Evolutionary conservation across 805 yeast genomes (phyloP), one percentile per base, ranked within the genome.

Genomic region (Sungouiozyma ichnusensis): DNA sequence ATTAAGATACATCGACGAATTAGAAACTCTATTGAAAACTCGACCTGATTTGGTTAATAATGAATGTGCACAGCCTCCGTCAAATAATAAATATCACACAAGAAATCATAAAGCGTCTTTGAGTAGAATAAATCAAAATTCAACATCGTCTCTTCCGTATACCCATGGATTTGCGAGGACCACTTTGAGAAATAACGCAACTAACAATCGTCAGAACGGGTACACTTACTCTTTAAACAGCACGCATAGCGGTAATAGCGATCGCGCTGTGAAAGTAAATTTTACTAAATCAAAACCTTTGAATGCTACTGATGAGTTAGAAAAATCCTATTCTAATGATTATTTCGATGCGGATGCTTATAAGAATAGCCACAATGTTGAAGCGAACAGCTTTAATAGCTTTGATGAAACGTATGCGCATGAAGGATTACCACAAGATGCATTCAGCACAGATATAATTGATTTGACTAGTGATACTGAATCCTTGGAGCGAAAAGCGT

Each of bases 1-100:
- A 43, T 14, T 68, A 29, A 65, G 57, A 11, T 73, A 72, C 51
- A 41, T 69, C 40, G 71, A 65, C 2, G 53, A 74, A 38, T 56
- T 62, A 1, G 52, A 53, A 36, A 43, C 41, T 8, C 37, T 60
- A 9, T 52, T 51, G 32, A 42, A 11, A 9, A 16, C 36, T 11
- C 31, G 37, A 24, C 44, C 44, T 14, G 41, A 32, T 2, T 17
- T 20, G 16, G 17, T 40, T 16, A 13, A 39, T 15, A 16, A 38
- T 4, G 53, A 50, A 5, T 44, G 37, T 6, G 6, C 29, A 6
- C 29, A 24, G 11, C 29, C 29, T 24, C 29, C 6, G 29, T 24
- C 17, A 11, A 37, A 35, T 37, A 40, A 35, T 13, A 18, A 29
- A 15, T 29, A 34, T 27, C 35, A 42, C 20, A 37, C 24, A 13